phyloP scores from a whole-genome alignment of 306 rosid species.

The Lupinus albus region DNA sequence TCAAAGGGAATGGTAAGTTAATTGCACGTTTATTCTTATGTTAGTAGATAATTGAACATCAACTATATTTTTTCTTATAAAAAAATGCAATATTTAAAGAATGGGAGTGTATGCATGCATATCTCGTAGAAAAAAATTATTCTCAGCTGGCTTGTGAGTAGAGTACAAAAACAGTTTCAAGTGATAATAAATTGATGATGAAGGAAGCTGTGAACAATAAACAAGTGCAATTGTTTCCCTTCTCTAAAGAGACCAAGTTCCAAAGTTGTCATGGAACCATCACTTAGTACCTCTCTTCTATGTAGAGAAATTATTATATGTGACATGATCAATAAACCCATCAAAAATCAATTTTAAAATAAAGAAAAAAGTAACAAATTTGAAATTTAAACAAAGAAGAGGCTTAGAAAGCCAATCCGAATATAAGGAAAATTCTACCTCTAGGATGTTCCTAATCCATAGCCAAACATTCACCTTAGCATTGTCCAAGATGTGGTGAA shows the following conservation, averaged over 20 bases:
- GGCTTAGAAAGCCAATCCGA: no score
- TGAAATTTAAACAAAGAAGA: no score
- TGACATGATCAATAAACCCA: no score
- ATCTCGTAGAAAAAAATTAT: not conserved
- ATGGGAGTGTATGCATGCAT: not conserved
- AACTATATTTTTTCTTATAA: not conserved
- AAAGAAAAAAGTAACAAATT: no score
- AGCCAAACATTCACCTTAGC: no score
- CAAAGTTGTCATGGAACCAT: constrained; percentile 43
- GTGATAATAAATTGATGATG: constrained; percentile 44
- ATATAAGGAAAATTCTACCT: no score
- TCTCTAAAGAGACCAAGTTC: constrained; percentile 47
- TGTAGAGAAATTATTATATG: no score
- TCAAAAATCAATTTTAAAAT: no score
- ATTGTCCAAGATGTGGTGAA: no score
- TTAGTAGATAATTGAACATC: not conserved
- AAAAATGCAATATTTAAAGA: not conserved
- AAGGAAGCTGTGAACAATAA: constrained; percentile 40
- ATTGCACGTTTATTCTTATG: not conserved
- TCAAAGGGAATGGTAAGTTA: not conserved
- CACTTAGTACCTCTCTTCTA: constrained; percentile 35
- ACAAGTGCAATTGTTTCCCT: constrained; percentile 43
- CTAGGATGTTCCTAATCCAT: no score
- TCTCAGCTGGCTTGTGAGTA: not conserved
- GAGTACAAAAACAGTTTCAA: constrained; percentile 12